Conservation (phyloP, 225 moss, liverwort and hornwort genomes). For the Physcomitrellopsis africana region DNA sequence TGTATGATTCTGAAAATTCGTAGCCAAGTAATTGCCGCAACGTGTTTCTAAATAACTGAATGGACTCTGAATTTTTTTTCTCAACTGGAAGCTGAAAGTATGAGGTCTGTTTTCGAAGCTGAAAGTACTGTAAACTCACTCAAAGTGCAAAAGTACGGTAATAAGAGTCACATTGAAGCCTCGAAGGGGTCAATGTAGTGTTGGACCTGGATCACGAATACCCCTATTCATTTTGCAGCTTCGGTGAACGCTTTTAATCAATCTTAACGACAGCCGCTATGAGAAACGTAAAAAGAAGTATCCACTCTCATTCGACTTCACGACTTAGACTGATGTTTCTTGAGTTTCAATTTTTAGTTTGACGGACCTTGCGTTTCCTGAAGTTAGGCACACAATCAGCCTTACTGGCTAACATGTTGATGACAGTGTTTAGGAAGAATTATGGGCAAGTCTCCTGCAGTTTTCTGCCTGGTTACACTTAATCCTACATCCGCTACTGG, state of each 20-base stretch:
- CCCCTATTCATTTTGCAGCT: not conserved
- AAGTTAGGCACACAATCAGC: too few relatives aligned
- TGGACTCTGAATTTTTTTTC: not conserved
- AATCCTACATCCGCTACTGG: not conserved
- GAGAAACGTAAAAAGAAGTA: not conserved
- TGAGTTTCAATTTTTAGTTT: too few relatives aligned
- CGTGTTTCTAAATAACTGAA: not conserved
- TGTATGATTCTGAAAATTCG: not conserved
- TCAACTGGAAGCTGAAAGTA: not conserved
- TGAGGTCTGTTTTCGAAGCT: not conserved
- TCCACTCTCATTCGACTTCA: not conserved
- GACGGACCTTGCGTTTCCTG: too few relatives aligned
- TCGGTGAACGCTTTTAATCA: not conserved
- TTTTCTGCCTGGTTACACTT: not conserved
- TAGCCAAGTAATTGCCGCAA: not conserved
- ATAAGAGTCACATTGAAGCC: not conserved
- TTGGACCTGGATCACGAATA: not conserved
- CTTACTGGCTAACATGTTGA: too few relatives aligned
- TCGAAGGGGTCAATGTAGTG: not conserved
- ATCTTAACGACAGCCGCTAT: not conserved
- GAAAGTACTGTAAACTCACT: not conserved
- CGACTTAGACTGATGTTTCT: too few relatives aligned
- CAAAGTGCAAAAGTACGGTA: not conserved
- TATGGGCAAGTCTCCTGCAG: not conserved
- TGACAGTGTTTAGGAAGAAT: too few relatives aligned